Percentiles rank a stretch among this genome's conserved stretches.
Conservation (phyloP, 2,329 filamentous ascomycete genomes). For the Ascomycota sp. region DNA sequence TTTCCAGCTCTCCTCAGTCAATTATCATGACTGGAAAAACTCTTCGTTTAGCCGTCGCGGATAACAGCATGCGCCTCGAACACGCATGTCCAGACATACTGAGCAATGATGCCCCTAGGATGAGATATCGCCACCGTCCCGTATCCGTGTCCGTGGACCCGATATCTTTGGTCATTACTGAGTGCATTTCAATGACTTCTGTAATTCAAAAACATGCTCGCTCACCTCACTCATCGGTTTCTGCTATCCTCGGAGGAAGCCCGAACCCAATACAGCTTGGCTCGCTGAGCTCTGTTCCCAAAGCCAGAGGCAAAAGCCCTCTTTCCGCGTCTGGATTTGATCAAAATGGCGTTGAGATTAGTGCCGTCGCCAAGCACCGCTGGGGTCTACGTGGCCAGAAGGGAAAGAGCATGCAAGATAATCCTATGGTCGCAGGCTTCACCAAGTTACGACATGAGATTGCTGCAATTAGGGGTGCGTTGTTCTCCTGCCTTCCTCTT, state of each 20-base stretch:
- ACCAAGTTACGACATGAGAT: conserved; percentile 75
- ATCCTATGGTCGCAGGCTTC: conserved; percentile 89
- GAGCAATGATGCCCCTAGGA: conserved; percentile 18
- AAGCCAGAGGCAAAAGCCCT: conserved; percentile 21
- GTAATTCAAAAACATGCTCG: conserved; percentile 95
- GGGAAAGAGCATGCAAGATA: conserved; percentile 93
- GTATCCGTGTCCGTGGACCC: conserved; percentile 75
- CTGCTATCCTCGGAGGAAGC: conserved; percentile 74
- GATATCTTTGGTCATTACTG: conserved; percentile 83
- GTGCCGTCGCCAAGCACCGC: conserved; percentile 42
- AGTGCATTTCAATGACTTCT: conserved; percentile 96
- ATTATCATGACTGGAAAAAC: no score
- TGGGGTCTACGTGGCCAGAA: conserved; percentile 92
- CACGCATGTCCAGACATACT: not conserved
- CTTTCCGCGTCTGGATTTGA: conserved; percentile 9
- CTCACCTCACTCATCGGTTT: conserved; percentile 89
- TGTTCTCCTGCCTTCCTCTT: not conserved
- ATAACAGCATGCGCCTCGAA: no score
- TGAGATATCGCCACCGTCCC: conserved; percentile 38
- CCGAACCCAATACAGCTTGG: conserved; percentile 36
- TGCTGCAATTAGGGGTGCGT: conserved; percentile 55
- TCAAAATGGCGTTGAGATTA: conserved; percentile 27
- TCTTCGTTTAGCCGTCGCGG: no score
- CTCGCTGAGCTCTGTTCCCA: conserved; percentile 20
- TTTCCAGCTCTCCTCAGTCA: no score